Conservation (phyloP, 495 filamentous ascomycete species). For the Annulohypoxylon bovei region DNA sequence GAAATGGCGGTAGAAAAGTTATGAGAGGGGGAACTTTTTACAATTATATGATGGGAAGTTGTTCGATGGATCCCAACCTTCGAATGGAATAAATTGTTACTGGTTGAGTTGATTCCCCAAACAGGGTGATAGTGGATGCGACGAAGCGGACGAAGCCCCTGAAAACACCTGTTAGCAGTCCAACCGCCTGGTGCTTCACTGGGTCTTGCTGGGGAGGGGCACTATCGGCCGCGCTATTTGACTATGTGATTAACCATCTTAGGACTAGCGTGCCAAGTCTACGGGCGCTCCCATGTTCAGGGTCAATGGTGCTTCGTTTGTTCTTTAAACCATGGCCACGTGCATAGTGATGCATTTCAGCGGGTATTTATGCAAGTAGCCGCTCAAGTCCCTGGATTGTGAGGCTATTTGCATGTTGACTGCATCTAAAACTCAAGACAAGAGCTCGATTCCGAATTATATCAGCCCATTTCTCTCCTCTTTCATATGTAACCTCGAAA, state of each 20-base stretch:
- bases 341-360: slow-evolving; percentile 13
- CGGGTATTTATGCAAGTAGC: slow-evolving; percentile 21
- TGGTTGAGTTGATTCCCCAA: slow-evolving; percentile 42
- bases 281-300: slow-evolving; percentile 35
- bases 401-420: slow-evolving; percentile 9
- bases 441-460: slow-evolving; percentile 18
- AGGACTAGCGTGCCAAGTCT: slow-evolving; percentile 32
- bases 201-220: slow-evolving; percentile 15
- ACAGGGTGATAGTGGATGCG: slow-evolving; percentile 37
- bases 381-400: background rate
- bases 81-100: slow-evolving; percentile 42
- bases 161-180: slow-evolving; percentile 36
- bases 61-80: slow-evolving; percentile 39
- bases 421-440: background rate
- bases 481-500: background rate
- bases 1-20: slow-evolving; percentile 21
- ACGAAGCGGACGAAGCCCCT: slow-evolving; percentile 43
- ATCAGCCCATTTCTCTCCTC: slow-evolving; percentile 13
- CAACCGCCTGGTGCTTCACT: slow-evolving; percentile 11
- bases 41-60: slow-evolving; percentile 41
- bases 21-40: slow-evolving; percentile 30
- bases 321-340: slow-evolving; percentile 14
- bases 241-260: slow-evolving; percentile 17
- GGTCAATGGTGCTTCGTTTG: slow-evolving; percentile 30
- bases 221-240: slow-evolving; percentile 17